These are phyloP conservation scores for Malassezia sympodialis DNA, from an alignment of 1,284 basidiomycete species.

Conservation along the genomic window DNA sequence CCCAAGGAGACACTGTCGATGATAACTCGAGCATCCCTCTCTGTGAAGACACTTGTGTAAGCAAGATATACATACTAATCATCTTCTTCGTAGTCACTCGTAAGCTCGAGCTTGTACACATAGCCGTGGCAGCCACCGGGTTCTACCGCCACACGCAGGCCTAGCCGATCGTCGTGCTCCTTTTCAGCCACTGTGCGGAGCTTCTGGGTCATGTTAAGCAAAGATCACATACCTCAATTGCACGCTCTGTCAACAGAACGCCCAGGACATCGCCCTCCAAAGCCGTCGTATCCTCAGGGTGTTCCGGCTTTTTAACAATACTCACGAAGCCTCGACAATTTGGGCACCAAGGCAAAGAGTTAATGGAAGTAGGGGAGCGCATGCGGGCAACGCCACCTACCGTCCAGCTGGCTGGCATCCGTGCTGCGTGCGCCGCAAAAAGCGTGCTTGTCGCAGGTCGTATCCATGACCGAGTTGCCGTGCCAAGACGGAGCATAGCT, in stretches of 20 bases:
- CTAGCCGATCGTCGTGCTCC: constrained; percentile 57
- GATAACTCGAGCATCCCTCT: constrained; percentile 51
- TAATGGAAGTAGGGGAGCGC: not conserved
- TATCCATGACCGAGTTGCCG: not conserved
- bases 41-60: constrained; percentile 56
- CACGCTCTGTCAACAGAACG: constrained; percentile 35
- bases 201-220: constrained; percentile 11
- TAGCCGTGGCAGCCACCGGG: constrained; percentile 87
- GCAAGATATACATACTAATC: constrained; percentile 61
- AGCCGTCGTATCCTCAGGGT: constrained; percentile 37
- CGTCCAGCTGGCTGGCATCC: not conserved
- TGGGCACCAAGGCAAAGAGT: not conserved
- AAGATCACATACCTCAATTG: constrained; percentile 20
- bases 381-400: not conserved
- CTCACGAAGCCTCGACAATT: not conserved
- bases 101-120: constrained; percentile 76
- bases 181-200: constrained; percentile 46
- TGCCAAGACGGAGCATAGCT: not conserved
- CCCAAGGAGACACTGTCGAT: constrained; percentile 71
- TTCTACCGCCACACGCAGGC: constrained; percentile 67
- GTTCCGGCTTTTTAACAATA: constrained; percentile 20
- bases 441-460: not conserved
- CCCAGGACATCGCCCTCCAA: constrained; percentile 26
- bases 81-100: constrained; percentile 51
- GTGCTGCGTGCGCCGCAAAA: not conserved